These are phyloP conservation scores for Alternaria alternata DNA, from an alignment of 2,329 filamentous ascomycete genomes.

Conservation along the genomic window DNA sequence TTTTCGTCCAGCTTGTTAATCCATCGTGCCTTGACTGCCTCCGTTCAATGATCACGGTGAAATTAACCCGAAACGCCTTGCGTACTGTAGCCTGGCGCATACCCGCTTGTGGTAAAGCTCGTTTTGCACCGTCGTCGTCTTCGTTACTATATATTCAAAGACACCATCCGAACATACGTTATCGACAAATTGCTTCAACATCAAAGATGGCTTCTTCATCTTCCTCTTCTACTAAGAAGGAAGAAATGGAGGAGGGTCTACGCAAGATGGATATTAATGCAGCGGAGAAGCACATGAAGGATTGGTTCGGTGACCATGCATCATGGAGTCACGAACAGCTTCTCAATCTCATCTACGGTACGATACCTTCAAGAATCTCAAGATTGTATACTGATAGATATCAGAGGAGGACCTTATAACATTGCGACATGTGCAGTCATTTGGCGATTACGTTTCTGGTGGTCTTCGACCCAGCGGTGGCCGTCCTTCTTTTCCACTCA, in stretches of 20 bases:
- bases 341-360: slow-evolving; percentile 10
- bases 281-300: slow-evolving; percentile 16
- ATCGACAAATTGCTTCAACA: neutral
- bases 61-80: neutral
- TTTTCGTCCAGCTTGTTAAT: neutral
- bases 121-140: neutral
- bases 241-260: neutral
- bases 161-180: neutral
- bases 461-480: slow-evolving; percentile 9
- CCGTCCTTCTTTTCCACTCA: slow-evolving; percentile 13
- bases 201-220: neutral
- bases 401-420: slow-evolving; percentile 13
- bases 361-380: neutral
- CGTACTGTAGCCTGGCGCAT: neutral
- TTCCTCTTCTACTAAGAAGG: neutral
- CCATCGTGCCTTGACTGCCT: neutral
- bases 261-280: slow-evolving; percentile 18
- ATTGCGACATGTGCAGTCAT: neutral
- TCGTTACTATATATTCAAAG: neutral
- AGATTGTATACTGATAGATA: neutral
- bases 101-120: neutral
- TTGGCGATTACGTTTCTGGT: slow-evolving; percentile 11
- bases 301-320: slow-evolving; percentile 21
- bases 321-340: slow-evolving; percentile 22
- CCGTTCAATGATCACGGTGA: neutral